Base-by-base conservation (phyloP, 768 basidiomycete genomes). In the Mycena amicta region DNA sequence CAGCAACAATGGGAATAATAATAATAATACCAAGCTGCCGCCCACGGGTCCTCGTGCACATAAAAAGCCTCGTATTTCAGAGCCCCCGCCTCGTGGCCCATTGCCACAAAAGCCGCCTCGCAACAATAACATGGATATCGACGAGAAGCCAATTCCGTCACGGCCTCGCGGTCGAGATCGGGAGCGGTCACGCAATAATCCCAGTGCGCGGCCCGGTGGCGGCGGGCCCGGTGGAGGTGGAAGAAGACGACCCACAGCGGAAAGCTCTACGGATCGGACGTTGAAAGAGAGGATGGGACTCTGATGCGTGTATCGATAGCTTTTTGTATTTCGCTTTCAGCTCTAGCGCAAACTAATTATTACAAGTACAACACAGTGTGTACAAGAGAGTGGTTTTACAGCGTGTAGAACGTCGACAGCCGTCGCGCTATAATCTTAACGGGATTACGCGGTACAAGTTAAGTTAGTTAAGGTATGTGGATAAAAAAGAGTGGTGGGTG, bases 271-370 rank as follows among this genome's bases (percentile, higher is more conserved):
- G 45, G 87, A 89, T 78, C 90, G 90, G 83, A 90, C 91, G 79
- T 85, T 93, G 78, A 88, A 87, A 72, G 89, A 92, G 74, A 78
- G 91, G 68, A 83, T 93, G 87, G 91, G 91, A 72, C 80, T 91
- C 41, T 90, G 74, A 81, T 66, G 23, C n/a, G 46, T 59, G 61
- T 52, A 63, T 60, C 12, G 30, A 22, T 50, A 45, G 37, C 43
- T 29, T 50, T 50, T 46, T 46, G n/a, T 46, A 25, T 62, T n/a
- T 52, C 53, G 61, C 28, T 46, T 53, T 53, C 23, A 41, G 43
- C 29, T 3, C 25, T 5, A 25, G 47, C 27, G 26, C 47, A 23
- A 23, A 15, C 22, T 49, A 13, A 8, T 26, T 27, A 11, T 49
- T 15, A 49, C 25, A 49, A 28, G 25, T 25, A 28, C 47, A 49